Evolutionary conservation across 1,284 basidiomycete genomes (phyloP).

Genomic region (Caloboletus firmus): DNA sequence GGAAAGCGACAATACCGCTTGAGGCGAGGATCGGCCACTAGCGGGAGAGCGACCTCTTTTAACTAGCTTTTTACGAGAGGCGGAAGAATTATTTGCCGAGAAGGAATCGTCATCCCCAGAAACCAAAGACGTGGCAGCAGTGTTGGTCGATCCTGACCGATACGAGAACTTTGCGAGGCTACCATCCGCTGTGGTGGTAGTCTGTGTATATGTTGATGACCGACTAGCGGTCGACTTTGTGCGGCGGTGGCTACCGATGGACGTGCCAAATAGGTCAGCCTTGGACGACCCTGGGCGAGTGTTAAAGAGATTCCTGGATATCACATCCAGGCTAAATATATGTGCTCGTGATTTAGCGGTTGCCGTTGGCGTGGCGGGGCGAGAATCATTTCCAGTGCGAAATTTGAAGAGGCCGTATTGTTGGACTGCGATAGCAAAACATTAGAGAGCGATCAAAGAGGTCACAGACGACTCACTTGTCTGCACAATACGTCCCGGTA

Average conservation of each 20-base stretch:
- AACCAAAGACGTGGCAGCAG: conserved; percentile 55
- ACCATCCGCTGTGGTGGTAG: conserved; percentile 60
- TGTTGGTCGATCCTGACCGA: conserved; percentile 66
- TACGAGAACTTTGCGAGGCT: conserved; percentile 68
- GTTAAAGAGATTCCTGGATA: conserved; percentile 77
- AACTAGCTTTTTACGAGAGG: conserved; percentile 52
- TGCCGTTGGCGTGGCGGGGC: conserved; percentile 78
- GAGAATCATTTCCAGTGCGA: conserved; percentile 69
- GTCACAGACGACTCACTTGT: conserved; percentile 59
- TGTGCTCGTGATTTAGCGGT: conserved; percentile 67
- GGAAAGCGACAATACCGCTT: conserved; percentile 39
- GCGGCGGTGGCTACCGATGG: conserved; percentile 58
- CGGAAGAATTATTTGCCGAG: conserved; percentile 47
- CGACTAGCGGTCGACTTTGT: conserved; percentile 65
- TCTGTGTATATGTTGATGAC: conserved; percentile 67
- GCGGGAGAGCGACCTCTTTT: conserved; percentile 59
- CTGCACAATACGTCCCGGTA: conserved; percentile 70
- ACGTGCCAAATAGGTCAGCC: conserved; percentile 69
- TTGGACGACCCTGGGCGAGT: conserved; percentile 58
- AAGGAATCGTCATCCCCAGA: conserved; percentile 60
- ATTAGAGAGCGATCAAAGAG: conserved; percentile 3
- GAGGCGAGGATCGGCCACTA: conserved; percentile 39
- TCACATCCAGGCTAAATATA: conserved; percentile 81
- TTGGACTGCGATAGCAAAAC: conserved; percentile 56
- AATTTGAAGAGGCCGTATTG: conserved; percentile 86